Percentiles rank a stretch among this genome's conserved stretches.
phyloP scores from a whole-genome alignment of 331 rosid species.

The Ulmus americana region DNA sequence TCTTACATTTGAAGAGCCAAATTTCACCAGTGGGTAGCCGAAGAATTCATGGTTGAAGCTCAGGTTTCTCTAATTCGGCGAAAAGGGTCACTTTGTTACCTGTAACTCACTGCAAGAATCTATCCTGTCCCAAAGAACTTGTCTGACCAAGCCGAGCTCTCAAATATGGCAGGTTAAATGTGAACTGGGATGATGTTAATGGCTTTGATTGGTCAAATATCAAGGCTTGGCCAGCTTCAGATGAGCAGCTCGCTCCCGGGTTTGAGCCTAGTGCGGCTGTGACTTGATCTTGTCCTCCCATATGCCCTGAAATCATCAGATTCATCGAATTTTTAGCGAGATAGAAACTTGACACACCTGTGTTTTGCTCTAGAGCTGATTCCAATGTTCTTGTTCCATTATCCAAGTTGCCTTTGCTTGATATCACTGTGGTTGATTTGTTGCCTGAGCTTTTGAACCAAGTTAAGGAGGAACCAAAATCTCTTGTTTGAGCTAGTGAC shows the following conservation, averaged over 20 bases:
- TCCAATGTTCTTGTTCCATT: conserved; percentile 14
- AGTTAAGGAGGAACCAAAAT: conserved; percentile 13
- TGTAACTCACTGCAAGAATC: conserved; percentile 10
- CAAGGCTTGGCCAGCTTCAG: conserved; percentile 7
- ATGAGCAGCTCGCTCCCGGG: conserved; percentile 11
- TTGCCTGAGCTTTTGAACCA: conserved; percentile 13
- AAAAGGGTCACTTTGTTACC: conserved; percentile 7
- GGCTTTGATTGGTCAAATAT: conserved; percentile 23
- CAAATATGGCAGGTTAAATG: conserved; percentile 37
- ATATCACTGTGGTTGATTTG: conserved; percentile 10
- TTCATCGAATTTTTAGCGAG: conserved; percentile 17
- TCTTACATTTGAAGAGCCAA: not conserved
- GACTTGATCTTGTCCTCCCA: not conserved
- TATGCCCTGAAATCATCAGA: conserved; percentile 4
- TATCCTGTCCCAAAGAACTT: conserved; percentile 23
- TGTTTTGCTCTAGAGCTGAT: conserved; percentile 13
- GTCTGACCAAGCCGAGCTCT: conserved; percentile 39
- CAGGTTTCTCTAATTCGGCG: conserved; percentile 10
- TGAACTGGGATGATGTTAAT: conserved; percentile 18
- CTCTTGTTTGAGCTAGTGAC: conserved; percentile 13
- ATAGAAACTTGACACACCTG: conserved; percentile 15
- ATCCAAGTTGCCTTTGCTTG: conserved; percentile 13
- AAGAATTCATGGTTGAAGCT: not conserved
- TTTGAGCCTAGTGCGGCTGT: conserved; percentile 7
- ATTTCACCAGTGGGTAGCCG: no score